These are phyloP conservation scores for Globisporangium abappressorium DNA, from an alignment of 352 stramenopile genomes.

Conservation along the genomic window DNA sequence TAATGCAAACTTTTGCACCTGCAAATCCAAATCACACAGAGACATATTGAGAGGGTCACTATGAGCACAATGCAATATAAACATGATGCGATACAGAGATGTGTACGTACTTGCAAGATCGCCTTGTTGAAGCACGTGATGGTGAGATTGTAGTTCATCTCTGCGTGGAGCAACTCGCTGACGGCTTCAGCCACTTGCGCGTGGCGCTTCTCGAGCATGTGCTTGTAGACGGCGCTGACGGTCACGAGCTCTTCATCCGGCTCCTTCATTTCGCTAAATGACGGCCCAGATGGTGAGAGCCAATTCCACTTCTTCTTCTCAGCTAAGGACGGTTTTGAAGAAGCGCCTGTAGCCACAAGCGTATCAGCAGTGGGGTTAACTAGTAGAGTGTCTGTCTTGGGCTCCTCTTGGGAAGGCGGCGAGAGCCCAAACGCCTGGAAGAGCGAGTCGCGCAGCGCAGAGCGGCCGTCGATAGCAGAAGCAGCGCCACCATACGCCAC, in stretches of 20 bases:
- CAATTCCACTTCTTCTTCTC: constrained; percentile 5
- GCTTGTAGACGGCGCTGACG: constrained; percentile 2
- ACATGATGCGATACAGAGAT: background rate
- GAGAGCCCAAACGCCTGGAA: constrained; percentile 12
- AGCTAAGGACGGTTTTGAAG: background rate
- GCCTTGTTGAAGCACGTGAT: constrained; percentile 1
- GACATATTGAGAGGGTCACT: background rate
- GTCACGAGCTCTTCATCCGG: background rate
- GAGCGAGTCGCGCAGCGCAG: constrained; percentile 9
- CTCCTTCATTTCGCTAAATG: background rate
- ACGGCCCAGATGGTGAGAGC: background rate
- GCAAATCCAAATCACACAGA: background rate
- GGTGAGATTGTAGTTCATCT: constrained; percentile 1
- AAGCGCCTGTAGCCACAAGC: too few relatives aligned
- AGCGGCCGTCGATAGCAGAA: background rate
- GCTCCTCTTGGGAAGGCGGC: background rate
- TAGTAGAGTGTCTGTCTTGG: too few relatives aligned
- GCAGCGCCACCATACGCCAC: too few relatives aligned
- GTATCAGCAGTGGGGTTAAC: too few relatives aligned
- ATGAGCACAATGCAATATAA: too few relatives aligned
- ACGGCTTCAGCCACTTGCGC: background rate
- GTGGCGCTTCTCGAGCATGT: constrained; percentile 4
- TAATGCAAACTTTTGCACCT: constrained; percentile 2
- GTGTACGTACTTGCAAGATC: background rate
- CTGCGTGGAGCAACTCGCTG: background rate